phyloP scores from a whole-genome alignment of 768 basidiomycete species.

The Rhizopogon salebrosus region DNA sequence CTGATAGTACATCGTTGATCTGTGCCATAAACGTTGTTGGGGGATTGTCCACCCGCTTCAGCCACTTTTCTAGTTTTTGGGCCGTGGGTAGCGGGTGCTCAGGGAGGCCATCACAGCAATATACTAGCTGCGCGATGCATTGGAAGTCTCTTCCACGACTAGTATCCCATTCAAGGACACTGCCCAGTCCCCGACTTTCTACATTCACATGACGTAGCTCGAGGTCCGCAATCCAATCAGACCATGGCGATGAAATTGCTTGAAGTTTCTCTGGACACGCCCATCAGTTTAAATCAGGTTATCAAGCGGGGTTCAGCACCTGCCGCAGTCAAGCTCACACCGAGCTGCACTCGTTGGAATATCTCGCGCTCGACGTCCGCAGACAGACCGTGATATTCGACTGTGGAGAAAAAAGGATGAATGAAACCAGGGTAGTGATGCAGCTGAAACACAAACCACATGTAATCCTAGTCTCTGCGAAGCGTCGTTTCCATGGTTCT shows the following conservation, averaged over 20 bases:
- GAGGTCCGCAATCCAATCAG: slow-evolving; percentile 59
- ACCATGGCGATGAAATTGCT: slow-evolving; percentile 68
- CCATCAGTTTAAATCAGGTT: not conserved
- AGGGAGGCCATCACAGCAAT: slow-evolving; percentile 51
- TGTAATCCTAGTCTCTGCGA: slow-evolving; percentile 54
- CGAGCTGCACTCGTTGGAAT: slow-evolving; percentile 79
- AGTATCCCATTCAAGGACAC: slow-evolving; percentile 56
- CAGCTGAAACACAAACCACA: slow-evolving; percentile 44
- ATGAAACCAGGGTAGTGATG: not conserved
- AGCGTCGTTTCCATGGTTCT: slow-evolving; percentile 42
- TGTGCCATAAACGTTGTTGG: slow-evolving; percentile 42
- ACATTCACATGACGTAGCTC: slow-evolving; percentile 51
- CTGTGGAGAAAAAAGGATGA: slow-evolving; percentile 28
- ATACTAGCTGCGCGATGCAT: slow-evolving; percentile 64
- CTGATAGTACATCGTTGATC: slow-evolving; percentile 48
- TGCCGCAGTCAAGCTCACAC: slow-evolving; percentile 68
- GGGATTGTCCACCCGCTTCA: slow-evolving; percentile 33
- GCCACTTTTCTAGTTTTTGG: slow-evolving; percentile 49
- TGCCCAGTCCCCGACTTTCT: slow-evolving; percentile 49
- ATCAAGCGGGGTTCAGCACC: slow-evolving; percentile 33
- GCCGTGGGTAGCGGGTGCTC: slow-evolving; percentile 47
- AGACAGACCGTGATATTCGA: slow-evolving; percentile 59
- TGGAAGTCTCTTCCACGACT: slow-evolving; percentile 75
- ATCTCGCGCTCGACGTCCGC: slow-evolving; percentile 67
- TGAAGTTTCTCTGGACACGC: slow-evolving; percentile 63